Conservation (phyloP, 2,329 filamentous ascomycete species). For the Penicillium hesseltinei region DNA sequence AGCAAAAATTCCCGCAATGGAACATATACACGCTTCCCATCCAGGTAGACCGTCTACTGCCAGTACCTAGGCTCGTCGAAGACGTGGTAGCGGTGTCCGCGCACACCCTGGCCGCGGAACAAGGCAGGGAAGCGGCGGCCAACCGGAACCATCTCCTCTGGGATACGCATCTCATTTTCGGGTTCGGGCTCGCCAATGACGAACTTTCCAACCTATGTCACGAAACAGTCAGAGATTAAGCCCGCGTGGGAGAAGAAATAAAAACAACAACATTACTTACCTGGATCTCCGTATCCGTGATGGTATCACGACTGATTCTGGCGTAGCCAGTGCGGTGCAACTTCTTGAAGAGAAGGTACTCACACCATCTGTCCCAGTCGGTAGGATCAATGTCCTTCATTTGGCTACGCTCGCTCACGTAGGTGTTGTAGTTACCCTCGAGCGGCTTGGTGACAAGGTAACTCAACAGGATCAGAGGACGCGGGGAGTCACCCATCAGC, state of each 20-base stretch:
- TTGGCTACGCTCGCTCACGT: constrained; percentile 74
- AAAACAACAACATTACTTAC: constrained; percentile 44
- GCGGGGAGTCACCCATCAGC: constrained; percentile 77
- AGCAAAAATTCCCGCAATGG: background rate
- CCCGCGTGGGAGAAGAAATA: background rate
- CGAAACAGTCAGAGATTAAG: constrained; percentile 15
- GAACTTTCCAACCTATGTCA: constrained; percentile 77
- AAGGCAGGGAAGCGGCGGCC: constrained; percentile 79
- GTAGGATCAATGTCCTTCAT: constrained; percentile 93
- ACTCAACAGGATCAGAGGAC: constrained; percentile 80
- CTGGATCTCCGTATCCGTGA: constrained; percentile 96
- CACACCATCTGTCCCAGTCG: constrained; percentile 98
- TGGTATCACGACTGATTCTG: constrained; percentile 80
- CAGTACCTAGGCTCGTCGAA: constrained; percentile 85
- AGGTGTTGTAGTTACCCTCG: constrained; percentile 95
- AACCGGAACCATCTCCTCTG: constrained; percentile 71
- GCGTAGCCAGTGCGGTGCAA: constrained; percentile 85
- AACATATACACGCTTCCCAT: background rate
- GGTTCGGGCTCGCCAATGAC: constrained; percentile 70
- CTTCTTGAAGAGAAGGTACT: constrained; percentile 95
- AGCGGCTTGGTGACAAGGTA: constrained; percentile 90
- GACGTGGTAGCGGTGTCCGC: constrained; percentile 90
- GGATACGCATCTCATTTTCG: constrained; percentile 62
- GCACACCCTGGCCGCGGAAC: constrained; percentile 81
- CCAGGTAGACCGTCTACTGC: constrained; percentile 29